phyloP scores from a whole-genome alignment of 768 basidiomycete genomes.

The Boletus coccyginus region DNA sequence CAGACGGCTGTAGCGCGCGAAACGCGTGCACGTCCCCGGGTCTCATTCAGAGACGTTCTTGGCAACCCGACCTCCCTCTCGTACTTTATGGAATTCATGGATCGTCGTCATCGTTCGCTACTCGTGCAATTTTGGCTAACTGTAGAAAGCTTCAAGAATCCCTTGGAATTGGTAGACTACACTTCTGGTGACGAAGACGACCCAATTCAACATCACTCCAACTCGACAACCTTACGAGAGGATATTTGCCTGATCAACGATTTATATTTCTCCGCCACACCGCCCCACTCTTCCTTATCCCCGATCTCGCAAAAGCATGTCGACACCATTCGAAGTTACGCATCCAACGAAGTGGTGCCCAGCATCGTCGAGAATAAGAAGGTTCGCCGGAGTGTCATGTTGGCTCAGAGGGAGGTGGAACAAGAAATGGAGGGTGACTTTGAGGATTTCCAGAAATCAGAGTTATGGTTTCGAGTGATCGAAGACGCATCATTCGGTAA shows the following conservation, averaged over 20 bases:
- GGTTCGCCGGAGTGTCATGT: slow-evolving; percentile 75
- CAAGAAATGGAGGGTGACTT: slow-evolving; percentile 91
- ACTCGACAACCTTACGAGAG: slow-evolving; percentile 66
- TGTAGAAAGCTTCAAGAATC: slow-evolving; percentile 97
- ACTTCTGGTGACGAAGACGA: slow-evolving; percentile 60
- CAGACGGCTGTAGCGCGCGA: slow-evolving; percentile 46
- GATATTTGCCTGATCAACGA: slow-evolving; percentile 90
- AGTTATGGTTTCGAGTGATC: slow-evolving; percentile 89
- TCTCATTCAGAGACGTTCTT: slow-evolving; percentile 76
- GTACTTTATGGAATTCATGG: slow-evolving; percentile 99
- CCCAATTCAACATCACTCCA: slow-evolving; percentile 53
- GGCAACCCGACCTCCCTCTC: slow-evolving; percentile 87
- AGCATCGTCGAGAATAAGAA: slow-evolving; percentile 43
- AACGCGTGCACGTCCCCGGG: slow-evolving; percentile 41
- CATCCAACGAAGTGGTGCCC: slow-evolving; percentile 44
- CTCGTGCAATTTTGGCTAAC: slow-evolving; percentile 98
- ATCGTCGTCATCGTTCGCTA: slow-evolving; percentile 76
- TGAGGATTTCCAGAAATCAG: slow-evolving; percentile 81
- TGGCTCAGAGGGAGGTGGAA: slow-evolving; percentile 84
- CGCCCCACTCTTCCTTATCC: slow-evolving; percentile 55
- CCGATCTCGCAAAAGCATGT: slow-evolving; percentile 70
- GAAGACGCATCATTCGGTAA: slow-evolving; percentile 54
- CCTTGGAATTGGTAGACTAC: slow-evolving; percentile 77
- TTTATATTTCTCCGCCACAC: slow-evolving; percentile 71
- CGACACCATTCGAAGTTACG: slow-evolving; percentile 66